These are phyloP conservation scores for Fusarium robinianum DNA, from an alignment of 2,329 filamentous ascomycete genomes.

Conservation along the genomic window DNA sequence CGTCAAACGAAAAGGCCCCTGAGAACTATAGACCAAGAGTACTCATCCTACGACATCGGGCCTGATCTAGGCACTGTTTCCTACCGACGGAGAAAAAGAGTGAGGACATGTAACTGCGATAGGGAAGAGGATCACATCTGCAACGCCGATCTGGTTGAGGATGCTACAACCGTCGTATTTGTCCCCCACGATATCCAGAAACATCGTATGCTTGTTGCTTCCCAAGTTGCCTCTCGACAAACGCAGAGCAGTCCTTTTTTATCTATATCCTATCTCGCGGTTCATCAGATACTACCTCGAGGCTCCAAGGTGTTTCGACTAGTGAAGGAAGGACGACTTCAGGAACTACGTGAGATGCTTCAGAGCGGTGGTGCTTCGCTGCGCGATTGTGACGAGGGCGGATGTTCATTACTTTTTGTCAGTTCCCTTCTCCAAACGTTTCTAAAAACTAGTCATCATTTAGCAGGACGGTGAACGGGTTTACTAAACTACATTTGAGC, in stretches of 20 bases:
- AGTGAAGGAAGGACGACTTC: not conserved
- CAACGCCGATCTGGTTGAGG: constrained; percentile 2
- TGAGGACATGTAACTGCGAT: too few relatives aligned
- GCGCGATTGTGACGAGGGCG: constrained; percentile 29
- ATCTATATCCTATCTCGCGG: constrained; percentile 5
- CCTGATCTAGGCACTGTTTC: too few relatives aligned
- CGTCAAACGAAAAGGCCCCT: too few relatives aligned
- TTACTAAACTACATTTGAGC: too few relatives aligned
- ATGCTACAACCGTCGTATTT: too few relatives aligned
- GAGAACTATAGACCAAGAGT: too few relatives aligned
- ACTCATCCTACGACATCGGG: too few relatives aligned
- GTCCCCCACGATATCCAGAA: not conserved
- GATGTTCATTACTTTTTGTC: constrained; percentile 26
- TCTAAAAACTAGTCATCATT: not conserved
- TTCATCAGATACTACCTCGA: not conserved
- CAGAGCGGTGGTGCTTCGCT: constrained; percentile 14
- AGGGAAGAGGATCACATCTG: too few relatives aligned
- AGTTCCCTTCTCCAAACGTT: not conserved
- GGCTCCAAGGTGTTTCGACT: constrained; percentile 6
- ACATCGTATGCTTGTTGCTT: constrained; percentile 12
- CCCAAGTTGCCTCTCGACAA: not conserved
- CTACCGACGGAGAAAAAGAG: too few relatives aligned
- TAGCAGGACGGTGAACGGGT: too few relatives aligned
- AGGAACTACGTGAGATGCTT: constrained; percentile 15
- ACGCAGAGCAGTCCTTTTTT: not conserved